These are phyloP conservation scores for Haematococcus lacustris DNA, from an alignment of 139 green algal genomes.

Conservation along the genomic window DNA sequence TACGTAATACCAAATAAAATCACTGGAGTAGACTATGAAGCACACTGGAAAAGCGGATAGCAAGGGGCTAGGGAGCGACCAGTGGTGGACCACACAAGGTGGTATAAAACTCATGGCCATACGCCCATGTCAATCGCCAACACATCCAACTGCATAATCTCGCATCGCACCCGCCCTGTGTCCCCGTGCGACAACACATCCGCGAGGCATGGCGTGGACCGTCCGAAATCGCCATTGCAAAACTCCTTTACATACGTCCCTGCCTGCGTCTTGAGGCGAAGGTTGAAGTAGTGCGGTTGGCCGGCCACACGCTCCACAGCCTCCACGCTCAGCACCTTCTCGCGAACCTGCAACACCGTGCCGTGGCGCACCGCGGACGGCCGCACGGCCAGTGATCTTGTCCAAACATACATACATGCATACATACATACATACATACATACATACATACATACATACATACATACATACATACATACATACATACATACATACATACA, in stretches of 20 bases:
- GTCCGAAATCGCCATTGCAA: conserved; percentile 51
- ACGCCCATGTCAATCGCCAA: conserved; percentile 46
- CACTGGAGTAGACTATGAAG: too few species aligned
- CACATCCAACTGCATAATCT: conserved; percentile 59
- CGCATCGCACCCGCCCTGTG: conserved; percentile 8
- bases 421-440: too few species aligned
- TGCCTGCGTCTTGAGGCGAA: conserved; percentile 56
- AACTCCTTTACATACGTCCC: conserved; percentile 32
- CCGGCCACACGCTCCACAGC: conserved; percentile 15
- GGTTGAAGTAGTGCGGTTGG: conserved; percentile 42
- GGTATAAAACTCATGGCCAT: conserved; percentile 34
- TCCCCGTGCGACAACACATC: conserved; percentile 29
- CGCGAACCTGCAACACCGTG: conserved; percentile 20
- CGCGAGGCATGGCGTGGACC: conserved; percentile 61
- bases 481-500: too few species aligned
- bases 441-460: too few species aligned
- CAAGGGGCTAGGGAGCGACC: too few species aligned
- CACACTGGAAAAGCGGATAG: too few species aligned
- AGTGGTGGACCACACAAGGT: too few species aligned
- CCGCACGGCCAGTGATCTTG: too few species aligned
- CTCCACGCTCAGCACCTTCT: conserved; percentile 19
- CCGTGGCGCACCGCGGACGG: too few species aligned
- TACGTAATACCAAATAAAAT: too few species aligned
- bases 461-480: too few species aligned
- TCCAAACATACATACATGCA: too few species aligned